phyloP scores from a whole-genome alignment of 1,139 yeast genomes.

The Arxiozyma bovina region DNA sequence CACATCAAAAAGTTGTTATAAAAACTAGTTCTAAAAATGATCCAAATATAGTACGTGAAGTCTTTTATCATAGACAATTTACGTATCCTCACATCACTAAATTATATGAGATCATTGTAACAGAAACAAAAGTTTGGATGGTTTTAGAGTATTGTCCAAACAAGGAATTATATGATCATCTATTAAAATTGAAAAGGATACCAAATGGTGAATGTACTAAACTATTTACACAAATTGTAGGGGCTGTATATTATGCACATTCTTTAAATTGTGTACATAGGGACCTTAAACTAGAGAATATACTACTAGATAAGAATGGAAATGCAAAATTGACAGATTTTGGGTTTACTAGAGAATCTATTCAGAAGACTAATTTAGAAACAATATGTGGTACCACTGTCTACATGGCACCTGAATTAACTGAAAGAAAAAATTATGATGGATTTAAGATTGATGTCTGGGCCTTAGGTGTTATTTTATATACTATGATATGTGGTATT shows the following conservation, averaged over 20 bases:
- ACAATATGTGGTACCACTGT: conserved; percentile 93
- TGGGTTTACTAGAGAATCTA: conserved; percentile 85
- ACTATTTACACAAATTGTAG: conserved; percentile 67
- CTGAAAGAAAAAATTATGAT: conserved; percentile 53
- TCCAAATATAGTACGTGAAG: conserved; percentile 87
- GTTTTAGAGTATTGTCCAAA: conserved; percentile 88
- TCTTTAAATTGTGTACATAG: conserved; percentile 77
- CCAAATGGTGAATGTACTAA: conserved; percentile 46
- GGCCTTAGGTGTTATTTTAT: conserved; percentile 91
- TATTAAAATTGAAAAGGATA: conserved; percentile 48
- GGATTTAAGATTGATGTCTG: conserved; percentile 84
- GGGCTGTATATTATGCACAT: conserved; percentile 82
- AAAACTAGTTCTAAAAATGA: conserved; percentile 78
- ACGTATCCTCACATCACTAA: conserved; percentile 77
- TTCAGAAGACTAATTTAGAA: conserved; percentile 47
- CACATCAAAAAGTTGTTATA: conserved; percentile 70
- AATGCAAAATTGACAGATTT: conserved; percentile 80
- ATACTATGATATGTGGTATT: conserved; percentile 74
- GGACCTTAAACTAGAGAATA: conserved; percentile 81
- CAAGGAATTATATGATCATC: conserved; percentile 70
- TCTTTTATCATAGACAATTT: conserved; percentile 78
- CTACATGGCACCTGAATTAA: conserved; percentile 92
- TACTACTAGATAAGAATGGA: conserved; percentile 59
- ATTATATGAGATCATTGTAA: conserved; percentile 75
- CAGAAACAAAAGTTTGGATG: conserved; percentile 76